phyloP scores from a whole-genome alignment of 768 basidiomycete species.

The Hortiboletus flavorubellus region DNA sequence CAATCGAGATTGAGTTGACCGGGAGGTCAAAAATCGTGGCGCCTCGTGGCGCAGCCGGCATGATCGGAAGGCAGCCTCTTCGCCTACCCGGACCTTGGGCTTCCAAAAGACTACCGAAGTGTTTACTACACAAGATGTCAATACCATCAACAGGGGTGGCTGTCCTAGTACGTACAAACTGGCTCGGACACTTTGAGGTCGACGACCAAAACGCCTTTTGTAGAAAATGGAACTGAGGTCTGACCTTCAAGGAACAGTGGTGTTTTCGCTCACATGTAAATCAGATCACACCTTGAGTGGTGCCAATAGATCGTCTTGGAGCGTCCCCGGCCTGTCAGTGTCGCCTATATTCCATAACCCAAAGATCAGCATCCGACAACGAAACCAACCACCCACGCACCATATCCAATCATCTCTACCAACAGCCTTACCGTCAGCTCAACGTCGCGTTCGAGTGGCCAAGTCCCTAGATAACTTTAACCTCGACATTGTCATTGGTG shows the following conservation, averaged over 20 bases:
- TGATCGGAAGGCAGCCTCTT: slow-evolving; percentile 67
- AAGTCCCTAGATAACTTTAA: too few relatives aligned
- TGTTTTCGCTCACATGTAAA: not conserved
- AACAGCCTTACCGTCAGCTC: slow-evolving; percentile 74
- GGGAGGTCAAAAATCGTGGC: slow-evolving; percentile 55
- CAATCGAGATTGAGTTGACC: slow-evolving; percentile 56
- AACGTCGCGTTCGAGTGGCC: too few relatives aligned
- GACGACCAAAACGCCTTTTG: slow-evolving; percentile 55
- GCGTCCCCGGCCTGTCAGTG: slow-evolving; percentile 43
- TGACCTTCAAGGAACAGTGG: slow-evolving; percentile 27
- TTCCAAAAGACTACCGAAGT: slow-evolving; percentile 71
- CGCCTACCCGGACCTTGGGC: slow-evolving; percentile 54
- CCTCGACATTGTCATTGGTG: too few relatives aligned
- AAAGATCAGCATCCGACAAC: not conserved
- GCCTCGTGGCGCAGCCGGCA: slow-evolving; percentile 49
- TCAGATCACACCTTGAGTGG: slow-evolving; percentile 57
- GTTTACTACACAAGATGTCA: slow-evolving; percentile 46
- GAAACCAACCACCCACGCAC: slow-evolving; percentile 36
- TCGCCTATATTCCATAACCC: slow-evolving; percentile 33
- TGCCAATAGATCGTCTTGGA: slow-evolving; percentile 71
- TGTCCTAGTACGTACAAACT: slow-evolving; percentile 48
- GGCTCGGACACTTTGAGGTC: slow-evolving; percentile 62
- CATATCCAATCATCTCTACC: slow-evolving; percentile 79
- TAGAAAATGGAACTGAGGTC: slow-evolving; percentile 66
- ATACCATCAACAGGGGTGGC: not conserved